These are phyloP conservation scores for Agaricus blazei DNA, from an alignment of 768 basidiomycete species.

Conservation along the genomic window DNA sequence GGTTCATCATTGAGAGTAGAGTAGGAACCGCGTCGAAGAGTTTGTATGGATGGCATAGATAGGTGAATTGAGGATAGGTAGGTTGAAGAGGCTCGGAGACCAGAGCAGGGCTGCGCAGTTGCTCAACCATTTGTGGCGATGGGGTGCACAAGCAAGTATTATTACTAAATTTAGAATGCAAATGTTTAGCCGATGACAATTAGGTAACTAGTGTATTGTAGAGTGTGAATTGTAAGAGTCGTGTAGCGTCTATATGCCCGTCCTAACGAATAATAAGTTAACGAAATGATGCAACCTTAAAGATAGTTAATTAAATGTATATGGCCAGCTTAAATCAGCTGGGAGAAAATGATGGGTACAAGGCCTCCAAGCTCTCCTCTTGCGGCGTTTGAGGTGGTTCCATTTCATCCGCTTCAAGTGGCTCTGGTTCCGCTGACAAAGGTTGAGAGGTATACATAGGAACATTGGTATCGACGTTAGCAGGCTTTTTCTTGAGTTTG, in stretches of 20 bases:
- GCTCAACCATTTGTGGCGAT: no score
- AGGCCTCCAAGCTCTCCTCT: neutral
- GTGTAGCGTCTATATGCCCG: no score
- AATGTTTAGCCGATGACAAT: no score
- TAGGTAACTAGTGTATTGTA: no score
- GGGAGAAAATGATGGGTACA: neutral
- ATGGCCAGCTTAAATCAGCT: neutral
- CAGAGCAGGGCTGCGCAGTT: neutral
- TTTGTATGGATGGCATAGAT: constrained; percentile 10
- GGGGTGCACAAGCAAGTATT: no score
- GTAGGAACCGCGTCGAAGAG: constrained; percentile 2
- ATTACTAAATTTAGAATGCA: no score
- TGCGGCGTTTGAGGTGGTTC: neutral
- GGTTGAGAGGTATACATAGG: constrained; percentile 19
- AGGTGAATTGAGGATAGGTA: neutral
- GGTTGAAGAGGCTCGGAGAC: no score
- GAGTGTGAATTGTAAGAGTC: no score
- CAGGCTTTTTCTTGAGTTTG: neutral
- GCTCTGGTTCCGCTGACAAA: constrained; percentile 38
- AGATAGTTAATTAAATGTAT: neutral
- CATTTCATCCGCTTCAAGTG: constrained; percentile 17
- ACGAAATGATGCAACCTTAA: neutral
- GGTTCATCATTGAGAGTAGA: constrained; percentile 2
- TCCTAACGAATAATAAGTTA: neutral
- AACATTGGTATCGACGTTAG: neutral